Conservation (phyloP, 176 grass and related monocot species). For the Areca catechu region DNA sequence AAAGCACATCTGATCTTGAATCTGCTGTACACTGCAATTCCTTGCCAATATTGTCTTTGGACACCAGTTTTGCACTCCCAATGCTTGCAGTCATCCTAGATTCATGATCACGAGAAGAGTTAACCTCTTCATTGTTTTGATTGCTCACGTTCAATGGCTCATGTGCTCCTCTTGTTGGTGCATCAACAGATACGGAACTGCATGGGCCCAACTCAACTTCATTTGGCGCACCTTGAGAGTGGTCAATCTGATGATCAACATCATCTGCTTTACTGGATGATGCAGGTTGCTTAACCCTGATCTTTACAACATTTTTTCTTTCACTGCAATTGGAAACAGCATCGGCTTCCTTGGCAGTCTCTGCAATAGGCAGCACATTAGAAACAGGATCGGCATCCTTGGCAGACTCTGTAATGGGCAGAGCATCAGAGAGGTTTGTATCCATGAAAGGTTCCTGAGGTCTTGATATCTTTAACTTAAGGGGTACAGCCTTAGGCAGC, state of each 20-base stretch:
- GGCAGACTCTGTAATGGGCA: conserved; percentile 35
- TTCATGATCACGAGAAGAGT: conserved; percentile 16
- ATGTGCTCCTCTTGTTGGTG: conserved; percentile 48
- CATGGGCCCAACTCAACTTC: conserved; percentile 70
- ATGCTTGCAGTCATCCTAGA: conserved; percentile 62
- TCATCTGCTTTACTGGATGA: conserved; percentile 84
- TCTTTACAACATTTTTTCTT: conserved; percentile 81
- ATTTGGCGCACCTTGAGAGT: conserved; percentile 48
- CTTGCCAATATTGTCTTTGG: conserved; percentile 47
- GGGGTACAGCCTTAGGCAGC: conserved; percentile 37
- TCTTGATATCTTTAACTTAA: conserved; percentile 31
- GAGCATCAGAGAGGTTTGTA: conserved; percentile 47
- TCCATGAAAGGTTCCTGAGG: conserved; percentile 62
- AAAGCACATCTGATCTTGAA: conserved; percentile 39
- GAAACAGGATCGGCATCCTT: conserved; percentile 63
- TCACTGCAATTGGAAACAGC: conserved; percentile 85
- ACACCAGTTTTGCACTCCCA: conserved; percentile 56
- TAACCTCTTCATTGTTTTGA: conserved; percentile 13
- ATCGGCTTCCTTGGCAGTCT: conserved; percentile 61
- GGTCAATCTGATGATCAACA: conserved; percentile 37
- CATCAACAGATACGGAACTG: conserved; percentile 95
- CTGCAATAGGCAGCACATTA: conserved; percentile 44
- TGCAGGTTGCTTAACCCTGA: conserved; percentile 54
- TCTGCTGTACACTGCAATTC: conserved; percentile 85
- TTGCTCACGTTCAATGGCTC: conserved; percentile 28